A percentile compares a stretch with the other conserved stretches of the same genome.
Conservation (phyloP, 768 basidiomycete species). For the Podaxis sp. region DNA sequence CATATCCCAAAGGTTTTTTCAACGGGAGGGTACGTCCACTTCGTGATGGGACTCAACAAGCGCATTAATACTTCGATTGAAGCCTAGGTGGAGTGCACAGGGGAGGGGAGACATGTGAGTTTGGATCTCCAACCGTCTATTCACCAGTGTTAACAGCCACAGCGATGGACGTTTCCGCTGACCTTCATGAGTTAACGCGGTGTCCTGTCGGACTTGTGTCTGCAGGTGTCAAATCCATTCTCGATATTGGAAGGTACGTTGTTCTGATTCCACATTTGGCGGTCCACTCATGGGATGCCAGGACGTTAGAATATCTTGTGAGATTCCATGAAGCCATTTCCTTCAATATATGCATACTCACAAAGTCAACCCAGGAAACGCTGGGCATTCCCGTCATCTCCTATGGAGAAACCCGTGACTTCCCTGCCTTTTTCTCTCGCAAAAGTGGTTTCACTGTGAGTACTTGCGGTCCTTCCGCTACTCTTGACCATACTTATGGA, state of each 20-base stretch:
- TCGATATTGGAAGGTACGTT: conserved; percentile 83
- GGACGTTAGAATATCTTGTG: conserved; percentile 81
- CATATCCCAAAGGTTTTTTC: conserved; percentile 68
- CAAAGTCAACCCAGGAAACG: conserved; percentile 65
- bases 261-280: background rate
- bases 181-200: conserved; percentile 83
- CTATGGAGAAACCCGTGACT: conserved; percentile 73
- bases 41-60: background rate
- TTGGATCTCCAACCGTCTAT: background rate
- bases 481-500: background rate
- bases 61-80: conserved; percentile 1
- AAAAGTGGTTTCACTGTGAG: conserved; percentile 77
- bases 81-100: conserved; percentile 41
- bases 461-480: conserved; percentile 9
- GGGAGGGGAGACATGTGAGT: conserved; percentile 48
- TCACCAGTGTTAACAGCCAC: conserved; percentile 3
- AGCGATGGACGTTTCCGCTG: conserved; percentile 97
- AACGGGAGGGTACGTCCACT: conserved; percentile 79
- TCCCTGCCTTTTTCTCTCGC: conserved; percentile 93
- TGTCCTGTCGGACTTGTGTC: conserved; percentile 93
- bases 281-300: conserved; percentile 23
- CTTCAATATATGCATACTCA: background rate
- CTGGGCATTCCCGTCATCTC: conserved; percentile 90
- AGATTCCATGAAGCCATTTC: conserved; percentile 17
- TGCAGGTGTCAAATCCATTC: conserved; percentile 90